These are phyloP conservation scores for Dovyalis caffra DNA, from an alignment of 345 rosid species.

Conservation along the genomic window DNA sequence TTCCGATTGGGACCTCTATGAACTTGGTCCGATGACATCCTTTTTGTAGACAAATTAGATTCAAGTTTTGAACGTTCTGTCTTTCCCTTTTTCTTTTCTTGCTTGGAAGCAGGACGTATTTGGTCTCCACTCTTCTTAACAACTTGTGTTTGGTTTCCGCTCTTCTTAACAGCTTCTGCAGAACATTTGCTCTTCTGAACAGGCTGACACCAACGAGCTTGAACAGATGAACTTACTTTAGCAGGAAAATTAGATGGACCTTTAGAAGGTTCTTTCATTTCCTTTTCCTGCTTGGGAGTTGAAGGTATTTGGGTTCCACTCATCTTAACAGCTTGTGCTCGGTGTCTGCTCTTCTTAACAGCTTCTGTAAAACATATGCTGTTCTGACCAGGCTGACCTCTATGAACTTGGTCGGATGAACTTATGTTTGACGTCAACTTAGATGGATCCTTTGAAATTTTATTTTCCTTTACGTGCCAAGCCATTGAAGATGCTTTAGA, in stretches of 20 bases:
- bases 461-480: constrained; percentile 4
- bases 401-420: neutral
- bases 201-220: neutral
- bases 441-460: neutral
- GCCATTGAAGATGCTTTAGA: neutral
- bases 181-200: neutral
- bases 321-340: no score
- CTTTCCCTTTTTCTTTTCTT: constrained; percentile 1
- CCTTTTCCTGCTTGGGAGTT: no score
- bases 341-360: neutral
- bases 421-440: neutral
- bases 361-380: neutral
- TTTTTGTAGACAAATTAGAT: neutral
- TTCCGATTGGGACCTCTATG: neutral
- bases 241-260: neutral
- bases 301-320: no score
- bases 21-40: neutral
- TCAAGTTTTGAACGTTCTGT: neutral
- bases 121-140: neutral
- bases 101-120: neutral
- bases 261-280: no score
- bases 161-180: neutral
- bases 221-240: neutral
- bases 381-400: neutral
- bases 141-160: neutral